These are phyloP conservation scores for Cinnamomum chago DNA, from an alignment of 164 flowering plant species.

Conservation along the genomic window DNA sequence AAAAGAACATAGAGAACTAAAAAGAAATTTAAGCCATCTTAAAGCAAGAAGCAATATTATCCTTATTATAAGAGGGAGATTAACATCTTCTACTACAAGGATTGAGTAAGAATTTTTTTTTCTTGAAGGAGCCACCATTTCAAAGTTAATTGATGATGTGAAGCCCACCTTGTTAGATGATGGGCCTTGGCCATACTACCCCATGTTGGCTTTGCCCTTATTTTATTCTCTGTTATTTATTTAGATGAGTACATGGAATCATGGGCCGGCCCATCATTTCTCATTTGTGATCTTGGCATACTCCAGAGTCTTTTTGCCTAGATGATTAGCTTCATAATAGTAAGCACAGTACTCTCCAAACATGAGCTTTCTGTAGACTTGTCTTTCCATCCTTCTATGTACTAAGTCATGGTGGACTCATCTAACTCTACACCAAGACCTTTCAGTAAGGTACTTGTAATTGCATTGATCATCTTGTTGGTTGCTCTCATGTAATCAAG, in stretches of 20 bases:
- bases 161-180: no score
- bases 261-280: no score
- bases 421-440: neutral
- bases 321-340: constrained; percentile 13
- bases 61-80: no score
- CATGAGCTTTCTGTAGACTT: constrained; percentile 9
- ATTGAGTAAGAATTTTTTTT: no score
- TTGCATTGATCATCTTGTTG: neutral
- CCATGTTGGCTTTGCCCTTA: no score
- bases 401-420: neutral
- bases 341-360: constrained; percentile 18
- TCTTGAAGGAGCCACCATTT: no score
- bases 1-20: no score
- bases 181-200: no score
- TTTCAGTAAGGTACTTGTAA: neutral
- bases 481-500: neutral
- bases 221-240: neutral
- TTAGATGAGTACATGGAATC: neutral
- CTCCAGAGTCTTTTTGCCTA: constrained; percentile 14
- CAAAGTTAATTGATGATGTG: no score
- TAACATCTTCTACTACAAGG: no score
- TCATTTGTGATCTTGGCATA: constrained; percentile 2
- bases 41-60: no score
- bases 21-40: no score
- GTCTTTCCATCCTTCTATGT: constrained; percentile 9